Base-by-base conservation (phyloP, 164 flowering plant genomes). In the Sedum album region DNA sequence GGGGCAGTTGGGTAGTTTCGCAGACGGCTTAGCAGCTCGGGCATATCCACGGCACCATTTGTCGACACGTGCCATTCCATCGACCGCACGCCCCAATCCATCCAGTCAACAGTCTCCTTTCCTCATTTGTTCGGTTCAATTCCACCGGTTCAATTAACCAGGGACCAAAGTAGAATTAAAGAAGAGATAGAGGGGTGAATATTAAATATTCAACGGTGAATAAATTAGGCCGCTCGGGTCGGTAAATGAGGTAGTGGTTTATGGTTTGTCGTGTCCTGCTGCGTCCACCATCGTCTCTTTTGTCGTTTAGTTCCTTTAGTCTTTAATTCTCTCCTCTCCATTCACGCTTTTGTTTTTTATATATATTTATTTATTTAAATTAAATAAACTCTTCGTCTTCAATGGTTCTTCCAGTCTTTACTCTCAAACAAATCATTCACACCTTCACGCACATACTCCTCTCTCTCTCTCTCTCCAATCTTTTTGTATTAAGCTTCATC, bases 201-300 rank as follows among this genome's bases (percentile, higher is more conserved):
- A 7, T 7, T n/a, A 11, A 41, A 41, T 41, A 2, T 41, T 11
- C 2, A 41, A 41, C 2, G 46, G 46, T 41, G 46, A 13, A 41
- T 41, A 41, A 41, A 11, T 44, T 17, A 11, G 1, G 48, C 48
- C 17, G 15, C 3, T 44, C 17, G 38, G 7, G 4, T 44, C n/a
- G 15, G 18, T 44, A 44, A 44, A 44, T 44, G 48, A 39, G 13
- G 17, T 17, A 4, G 46, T 44, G 48, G 48, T 13, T 44, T 44
- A 44, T 15, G 48, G 48, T 44, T 44, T 44, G 48, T 44, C 48
- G 48, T 44, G 17, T 44, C 48, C 48, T 35, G 38, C 48, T 35
- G 38, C 38, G 38, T 35, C 38, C 38, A 35, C 38, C 48, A 57
- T 33, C 62, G 20, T 57, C 62, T 57, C 62, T 57, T 57, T 57